Evolutionary conservation across 2,329 filamentous ascomycete genomes (phyloP).

Genomic region (Hortaea sp.): DNA sequence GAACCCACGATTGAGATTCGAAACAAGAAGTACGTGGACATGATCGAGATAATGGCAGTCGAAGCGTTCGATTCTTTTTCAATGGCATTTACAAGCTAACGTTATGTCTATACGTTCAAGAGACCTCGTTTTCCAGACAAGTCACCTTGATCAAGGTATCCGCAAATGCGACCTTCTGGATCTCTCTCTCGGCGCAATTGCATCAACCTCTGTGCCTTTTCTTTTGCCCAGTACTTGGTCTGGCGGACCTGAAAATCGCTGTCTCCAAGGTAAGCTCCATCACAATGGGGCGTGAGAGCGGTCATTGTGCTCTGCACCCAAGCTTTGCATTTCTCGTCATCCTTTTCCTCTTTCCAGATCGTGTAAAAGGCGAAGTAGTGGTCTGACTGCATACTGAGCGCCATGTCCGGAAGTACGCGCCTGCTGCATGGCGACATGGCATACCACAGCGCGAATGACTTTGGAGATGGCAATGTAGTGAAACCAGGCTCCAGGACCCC

Average conservation of each 20-base stretch:
- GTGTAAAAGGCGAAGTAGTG: constrained; percentile 48
- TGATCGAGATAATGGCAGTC: too few species aligned
- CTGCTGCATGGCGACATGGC: constrained; percentile 41
- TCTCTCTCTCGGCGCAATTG: constrained; percentile 36
- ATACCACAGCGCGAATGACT: constrained; percentile 42
- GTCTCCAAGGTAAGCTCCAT: constrained; percentile 47
- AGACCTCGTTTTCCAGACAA: constrained; percentile 33
- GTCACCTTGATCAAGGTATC: constrained; percentile 39
- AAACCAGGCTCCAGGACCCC: constrained; percentile 38
- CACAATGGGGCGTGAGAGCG: constrained; percentile 30
- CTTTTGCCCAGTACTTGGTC: constrained; percentile 40
- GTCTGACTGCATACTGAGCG: constrained; percentile 44
- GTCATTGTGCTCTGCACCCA: constrained; percentile 35
- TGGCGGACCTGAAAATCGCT: constrained; percentile 41
- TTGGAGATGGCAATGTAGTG: constrained; percentile 36
- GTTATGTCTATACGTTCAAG: too few species aligned
- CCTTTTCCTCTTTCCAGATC: constrained; percentile 38
- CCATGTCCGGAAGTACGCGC: constrained; percentile 39
- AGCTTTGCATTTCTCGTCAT: constrained; percentile 34
- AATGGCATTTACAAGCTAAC: too few species aligned
- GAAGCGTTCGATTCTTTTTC: too few species aligned
- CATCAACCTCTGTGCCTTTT: constrained; percentile 34
- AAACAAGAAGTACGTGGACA: too few species aligned
- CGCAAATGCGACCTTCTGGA: constrained; percentile 32
- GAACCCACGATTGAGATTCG: too few species aligned